Evolutionary conservation across 129 eudicot genomes (phyloP), one percentile per base, ranked within the genome.

Genomic region (Chrysanthemum makinoi): DNA sequence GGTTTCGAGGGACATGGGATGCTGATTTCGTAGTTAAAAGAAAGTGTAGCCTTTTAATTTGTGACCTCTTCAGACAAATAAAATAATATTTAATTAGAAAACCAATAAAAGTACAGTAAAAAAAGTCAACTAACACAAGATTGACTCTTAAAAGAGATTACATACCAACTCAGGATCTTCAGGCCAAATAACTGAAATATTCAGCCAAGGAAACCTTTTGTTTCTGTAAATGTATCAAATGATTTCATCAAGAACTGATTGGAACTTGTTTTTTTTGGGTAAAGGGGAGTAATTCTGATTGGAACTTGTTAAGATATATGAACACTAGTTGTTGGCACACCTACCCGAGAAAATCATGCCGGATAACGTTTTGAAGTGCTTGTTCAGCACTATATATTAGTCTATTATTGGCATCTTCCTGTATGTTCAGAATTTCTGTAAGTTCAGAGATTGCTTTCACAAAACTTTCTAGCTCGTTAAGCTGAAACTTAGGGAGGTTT

Each of bases 21-120:
- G 96, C 96, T 22, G 97, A 90, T 33, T 90, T 97, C 69, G 88
- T 79, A 17, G 99, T 90, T 26, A 95, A 86, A 10, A 95, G 91
- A 9, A 91, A 95, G 65, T 87, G 90, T 64, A 95, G 75, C 81
- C 99, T 86, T 75, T 82, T 76, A 56, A 95, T 81, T 84, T 87
- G 99, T 46, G 84, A 74, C 72, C 73, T 87, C 99, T 94, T 72
- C 76, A 77, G 6, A 53, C 39, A 39, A 65, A 5, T 22, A 13
- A 53, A 18, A 73, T 10, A 61, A 17, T 61, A 55, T 10, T 43
- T 30, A 44, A 13, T 67, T 30, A 6, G 66, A 63, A 72, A 12
- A 6, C 4, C 20, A 13, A 5, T 10, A 46, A 30, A 64, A 26
- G 5, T 7, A 73, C 10, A 54, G 11, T 52, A 58, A 3, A 30